Percentiles rank a stretch among this genome's conserved stretches.
phyloP scores from a whole-genome alignment of 179 eudicot genomes.

The Camellia oleifera region DNA sequence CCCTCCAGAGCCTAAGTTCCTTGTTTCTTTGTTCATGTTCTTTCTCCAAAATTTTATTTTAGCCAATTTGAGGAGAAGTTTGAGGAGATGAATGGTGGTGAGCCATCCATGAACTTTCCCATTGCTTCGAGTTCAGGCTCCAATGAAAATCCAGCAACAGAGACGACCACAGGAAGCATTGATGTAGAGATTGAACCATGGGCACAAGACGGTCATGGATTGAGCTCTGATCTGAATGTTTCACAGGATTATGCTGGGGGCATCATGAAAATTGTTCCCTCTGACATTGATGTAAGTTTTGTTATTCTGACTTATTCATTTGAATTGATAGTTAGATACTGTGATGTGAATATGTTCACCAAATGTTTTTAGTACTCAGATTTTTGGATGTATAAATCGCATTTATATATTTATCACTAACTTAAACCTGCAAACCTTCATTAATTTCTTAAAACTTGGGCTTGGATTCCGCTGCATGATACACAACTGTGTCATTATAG shows the following conservation, averaged over 20 bases:
- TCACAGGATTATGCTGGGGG: conserved; percentile 67
- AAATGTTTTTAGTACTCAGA: neutral
- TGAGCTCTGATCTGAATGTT: conserved; percentile 40
- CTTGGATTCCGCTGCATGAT: neutral
- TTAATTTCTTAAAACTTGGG: neutral
- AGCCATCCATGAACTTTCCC: conserved; percentile 45
- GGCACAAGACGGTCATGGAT: conserved; percentile 36
- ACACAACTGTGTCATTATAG: neutral
- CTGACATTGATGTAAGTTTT: conserved; percentile 76
- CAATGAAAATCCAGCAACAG: conserved; percentile 36
- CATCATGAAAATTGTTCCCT: conserved; percentile 81
- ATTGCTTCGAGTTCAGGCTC: conserved; percentile 50
- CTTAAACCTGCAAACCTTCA: neutral
- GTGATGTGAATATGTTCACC: conserved; percentile 1
- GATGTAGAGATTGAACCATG: conserved; percentile 35
- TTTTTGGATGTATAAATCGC: neutral
- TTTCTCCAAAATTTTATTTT: conserved; percentile 8
- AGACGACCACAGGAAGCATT: conserved; percentile 28
- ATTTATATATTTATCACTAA: neutral
- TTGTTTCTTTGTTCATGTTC: neutral
- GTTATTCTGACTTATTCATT: neutral
- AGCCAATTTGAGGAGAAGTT: conserved; percentile 98
- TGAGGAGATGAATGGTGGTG: conserved; percentile 67
- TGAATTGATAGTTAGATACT: neutral
- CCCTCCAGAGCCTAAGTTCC: neutral